Percentiles rank a stretch among this genome's conserved stretches.
These are phyloP conservation scores for Phragmites australis DNA, from an alignment of 176 grass and related monocot species.

Conservation along the genomic window DNA sequence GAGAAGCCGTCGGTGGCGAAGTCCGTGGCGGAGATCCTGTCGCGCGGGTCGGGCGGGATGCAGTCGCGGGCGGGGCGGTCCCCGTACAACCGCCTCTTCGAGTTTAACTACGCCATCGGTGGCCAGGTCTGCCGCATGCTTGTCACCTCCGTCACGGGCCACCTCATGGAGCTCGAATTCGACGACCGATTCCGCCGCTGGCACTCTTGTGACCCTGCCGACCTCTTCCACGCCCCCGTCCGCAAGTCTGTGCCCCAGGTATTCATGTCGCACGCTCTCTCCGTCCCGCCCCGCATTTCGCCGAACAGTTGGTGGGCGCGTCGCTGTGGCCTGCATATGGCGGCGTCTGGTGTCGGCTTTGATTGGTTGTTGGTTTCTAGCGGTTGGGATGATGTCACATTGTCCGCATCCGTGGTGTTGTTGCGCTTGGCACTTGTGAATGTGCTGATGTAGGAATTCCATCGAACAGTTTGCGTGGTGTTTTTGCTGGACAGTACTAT, in stretches of 20 bases:
- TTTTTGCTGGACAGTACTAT: neutral
- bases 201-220: slow-evolving; percentile 87
- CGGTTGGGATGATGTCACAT: neutral
- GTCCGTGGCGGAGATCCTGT: slow-evolving; percentile 85
- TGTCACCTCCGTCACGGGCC: slow-evolving; percentile 94
- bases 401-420: neutral
- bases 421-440: neutral
- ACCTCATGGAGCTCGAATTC: slow-evolving; percentile 98
- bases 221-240: slow-evolving; percentile 77
- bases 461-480: neutral
- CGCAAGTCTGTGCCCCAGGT: slow-evolving; percentile 87
- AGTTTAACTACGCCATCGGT: slow-evolving; percentile 78
- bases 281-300: neutral
- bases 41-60: slow-evolving; percentile 57
- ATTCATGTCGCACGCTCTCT: neutral
- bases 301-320: slow-evolving; percentile 21
- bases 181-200: slow-evolving; percentile 83
- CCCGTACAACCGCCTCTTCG: slow-evolving; percentile 86
- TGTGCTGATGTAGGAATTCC: neutral
- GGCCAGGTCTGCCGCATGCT: slow-evolving; percentile 64
- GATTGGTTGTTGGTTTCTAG: neutral
- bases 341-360: neutral
- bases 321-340: neutral
- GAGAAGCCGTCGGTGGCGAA: slow-evolving; percentile 97
- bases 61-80: slow-evolving; percentile 67